These are phyloP conservation scores for Guyanaporus albipodus DNA, from an alignment of 768 basidiomycete genomes.

Conservation along the genomic window DNA sequence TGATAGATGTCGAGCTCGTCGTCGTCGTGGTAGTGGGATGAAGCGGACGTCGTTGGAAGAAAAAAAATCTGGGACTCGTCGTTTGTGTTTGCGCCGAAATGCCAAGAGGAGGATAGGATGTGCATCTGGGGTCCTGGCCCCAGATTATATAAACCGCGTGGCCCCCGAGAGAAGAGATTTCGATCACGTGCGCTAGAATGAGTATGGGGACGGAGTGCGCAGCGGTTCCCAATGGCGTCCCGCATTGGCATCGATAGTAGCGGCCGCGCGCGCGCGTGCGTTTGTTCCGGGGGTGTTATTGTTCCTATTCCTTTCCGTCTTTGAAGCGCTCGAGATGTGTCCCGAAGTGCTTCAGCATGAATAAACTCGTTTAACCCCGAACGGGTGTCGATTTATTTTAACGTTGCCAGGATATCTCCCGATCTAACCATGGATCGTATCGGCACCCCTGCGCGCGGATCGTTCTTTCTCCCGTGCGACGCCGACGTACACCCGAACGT, in stretches of 20 bases:
- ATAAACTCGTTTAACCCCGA: no score
- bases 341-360: no score
- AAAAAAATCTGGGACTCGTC: slow-evolving; percentile 26
- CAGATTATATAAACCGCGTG: slow-evolving; percentile 17
- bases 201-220: not conserved
- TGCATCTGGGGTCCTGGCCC: slow-evolving; percentile 15
- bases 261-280: no score
- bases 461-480: no score
- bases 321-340: no score
- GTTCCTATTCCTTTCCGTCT: slow-evolving; percentile 1
- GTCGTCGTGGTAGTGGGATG: slow-evolving; percentile 7
- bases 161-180: slow-evolving; percentile 5
- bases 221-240: no score
- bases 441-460: no score
- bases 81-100: no score
- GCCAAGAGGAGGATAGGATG: slow-evolving; percentile 23
- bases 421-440: not conserved
- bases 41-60: slow-evolving; percentile 1
- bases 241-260: no score
- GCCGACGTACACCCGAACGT: no score
- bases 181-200: slow-evolving; percentile 13
- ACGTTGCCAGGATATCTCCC: slow-evolving; percentile 3
- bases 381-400: not conserved
- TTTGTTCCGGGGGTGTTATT: no score
- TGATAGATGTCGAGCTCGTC: not conserved